Percentiles rank a stretch among this genome's conserved stretches.
These are phyloP conservation scores for Boletus subcaerulescens DNA, from an alignment of 768 basidiomycete genomes.

Conservation along the genomic window DNA sequence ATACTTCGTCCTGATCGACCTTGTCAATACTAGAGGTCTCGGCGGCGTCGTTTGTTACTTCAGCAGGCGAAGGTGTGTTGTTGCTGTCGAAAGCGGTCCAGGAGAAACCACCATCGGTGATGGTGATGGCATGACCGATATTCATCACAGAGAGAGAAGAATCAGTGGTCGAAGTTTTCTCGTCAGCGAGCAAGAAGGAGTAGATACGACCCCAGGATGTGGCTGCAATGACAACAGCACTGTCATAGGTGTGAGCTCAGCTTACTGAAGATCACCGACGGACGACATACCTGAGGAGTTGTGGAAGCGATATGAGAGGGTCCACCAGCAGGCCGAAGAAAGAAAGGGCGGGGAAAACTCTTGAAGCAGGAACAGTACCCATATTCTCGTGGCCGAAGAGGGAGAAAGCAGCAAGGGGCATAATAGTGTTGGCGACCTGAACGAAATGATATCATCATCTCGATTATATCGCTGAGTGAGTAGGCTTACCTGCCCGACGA, in stretches of 20 bases:
- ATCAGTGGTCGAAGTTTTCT: conserved; percentile 12
- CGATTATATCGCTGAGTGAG: not conserved
- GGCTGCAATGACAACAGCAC: conserved; percentile 23
- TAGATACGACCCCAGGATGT: conserved; percentile 31
- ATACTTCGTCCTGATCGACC: conserved; percentile 5
- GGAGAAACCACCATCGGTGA: conserved; percentile 22
- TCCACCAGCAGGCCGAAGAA: conserved; percentile 34
- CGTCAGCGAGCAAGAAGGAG: conserved; percentile 26
- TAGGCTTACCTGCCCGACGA: conserved; percentile 21
- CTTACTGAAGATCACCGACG: too few species aligned
- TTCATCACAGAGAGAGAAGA: not conserved
- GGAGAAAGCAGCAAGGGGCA: conserved; percentile 33
- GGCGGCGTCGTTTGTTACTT: not conserved
- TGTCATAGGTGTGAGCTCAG: conserved; percentile 1
- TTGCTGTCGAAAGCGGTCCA: conserved; percentile 18
- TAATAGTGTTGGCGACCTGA: conserved; percentile 27
- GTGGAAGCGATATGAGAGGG: conserved; percentile 28
- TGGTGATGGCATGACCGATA: conserved; percentile 19
- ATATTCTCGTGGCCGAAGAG: conserved; percentile 28
- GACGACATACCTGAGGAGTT: conserved; percentile 25
- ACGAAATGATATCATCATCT: conserved; percentile 2
- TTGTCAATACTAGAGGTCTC: conserved; percentile 10
- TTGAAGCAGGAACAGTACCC: conserved; percentile 17
- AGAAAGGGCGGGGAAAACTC: conserved; percentile 28
- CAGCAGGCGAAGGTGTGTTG: not conserved